phyloP scores from a whole-genome alignment of 108 stramenopile genomes.

The Pseudonitzschia delicatissima region DNA sequence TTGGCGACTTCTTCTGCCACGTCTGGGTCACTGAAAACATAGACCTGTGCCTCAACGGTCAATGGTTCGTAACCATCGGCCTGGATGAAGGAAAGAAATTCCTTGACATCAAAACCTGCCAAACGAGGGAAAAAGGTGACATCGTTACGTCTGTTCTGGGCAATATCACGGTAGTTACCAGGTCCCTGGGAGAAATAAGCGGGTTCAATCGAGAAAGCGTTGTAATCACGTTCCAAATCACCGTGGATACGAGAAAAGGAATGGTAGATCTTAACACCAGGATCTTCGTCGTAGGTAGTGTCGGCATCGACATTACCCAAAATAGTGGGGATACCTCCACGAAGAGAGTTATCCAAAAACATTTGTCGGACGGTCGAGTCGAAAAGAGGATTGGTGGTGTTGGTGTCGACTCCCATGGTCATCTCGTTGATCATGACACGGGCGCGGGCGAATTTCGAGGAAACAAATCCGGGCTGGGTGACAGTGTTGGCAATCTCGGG shows the following conservation, averaged over 20 bases:
- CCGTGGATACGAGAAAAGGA: conserved; percentile 94
- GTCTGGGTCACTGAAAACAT: conserved; percentile 53
- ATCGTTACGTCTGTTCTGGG: conserved; percentile 94
- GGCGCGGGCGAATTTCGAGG: conserved; percentile 71
- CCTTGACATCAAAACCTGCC: conserved; percentile 82
- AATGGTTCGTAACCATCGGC: conserved; percentile 97
- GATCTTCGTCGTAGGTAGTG: conserved; percentile 75
- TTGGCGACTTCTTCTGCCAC: conserved; percentile 60
- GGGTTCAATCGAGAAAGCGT: conserved; percentile 88
- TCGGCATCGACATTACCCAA: conserved; percentile 80
- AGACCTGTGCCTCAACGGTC: conserved; percentile 88
- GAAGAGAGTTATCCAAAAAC: conserved; percentile 94
- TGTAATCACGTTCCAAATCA: conserved; percentile 98
- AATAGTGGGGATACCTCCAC: conserved; percentile 91
- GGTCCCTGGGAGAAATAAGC: conserved; percentile 92
- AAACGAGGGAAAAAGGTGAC: conserved; percentile 86
- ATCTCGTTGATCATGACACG: conserved; percentile 73
- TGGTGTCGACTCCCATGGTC: conserved; percentile 85
- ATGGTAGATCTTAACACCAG: conserved; percentile 86
- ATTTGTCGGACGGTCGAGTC: conserved; percentile 90
- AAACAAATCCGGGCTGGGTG: conserved; percentile 61
- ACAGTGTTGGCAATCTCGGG: conserved; percentile 65
- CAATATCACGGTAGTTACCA: conserved; percentile 96
- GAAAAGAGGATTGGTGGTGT: conserved; percentile 84
- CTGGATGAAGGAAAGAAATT: conserved; percentile 92